Conservation (phyloP, 148 eudicot genomes). For the Selenicereus undatus region DNA sequence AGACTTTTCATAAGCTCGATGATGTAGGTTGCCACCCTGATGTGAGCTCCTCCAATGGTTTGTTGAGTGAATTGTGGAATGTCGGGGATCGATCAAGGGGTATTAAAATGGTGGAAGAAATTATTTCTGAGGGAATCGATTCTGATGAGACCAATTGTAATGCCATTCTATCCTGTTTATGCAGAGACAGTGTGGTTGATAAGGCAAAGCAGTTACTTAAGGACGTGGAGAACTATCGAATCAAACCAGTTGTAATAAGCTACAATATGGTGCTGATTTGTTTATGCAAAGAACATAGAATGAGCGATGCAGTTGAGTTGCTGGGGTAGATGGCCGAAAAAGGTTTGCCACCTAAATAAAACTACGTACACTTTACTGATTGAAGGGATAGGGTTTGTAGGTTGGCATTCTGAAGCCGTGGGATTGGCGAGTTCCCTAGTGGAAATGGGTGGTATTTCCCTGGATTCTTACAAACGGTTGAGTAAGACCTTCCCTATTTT, state of each 20-base stretch:
- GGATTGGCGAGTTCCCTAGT: conserved; percentile 27
- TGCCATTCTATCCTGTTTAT: conserved; percentile 59
- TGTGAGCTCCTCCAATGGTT: conserved; percentile 58
- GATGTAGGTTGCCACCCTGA: conserved; percentile 60
- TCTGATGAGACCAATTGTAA: conserved; percentile 66
- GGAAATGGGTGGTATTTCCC: conserved; percentile 31
- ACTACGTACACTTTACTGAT: conserved; percentile 54
- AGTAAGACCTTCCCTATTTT: conserved; percentile 44
- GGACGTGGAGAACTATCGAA: conserved; percentile 44
- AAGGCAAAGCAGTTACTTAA: conserved; percentile 44
- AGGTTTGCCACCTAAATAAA: conserved; percentile 52
- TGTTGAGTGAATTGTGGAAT: conserved; percentile 61
- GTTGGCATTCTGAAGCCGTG: conserved; percentile 45
- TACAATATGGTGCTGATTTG: conserved; percentile 64
- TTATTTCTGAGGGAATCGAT: conserved; percentile 48
- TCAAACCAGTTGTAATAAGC: conserved; percentile 47
- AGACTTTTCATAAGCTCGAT: conserved; percentile 47
- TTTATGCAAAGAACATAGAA: conserved; percentile 58
- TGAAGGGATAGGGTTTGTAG: conserved; percentile 70
- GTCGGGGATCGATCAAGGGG: conserved; percentile 47
- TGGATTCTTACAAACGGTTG: conserved; percentile 41
- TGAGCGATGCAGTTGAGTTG: conserved; percentile 49
- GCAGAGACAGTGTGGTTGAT: conserved; percentile 67
- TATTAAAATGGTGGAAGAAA: conserved; percentile 44
- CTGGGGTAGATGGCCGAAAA: conserved; percentile 50